These are phyloP conservation scores for Chrysosphaeria jannelii DNA, from an alignment of 2,329 filamentous ascomycete genomes.

Conservation along the genomic window DNA sequence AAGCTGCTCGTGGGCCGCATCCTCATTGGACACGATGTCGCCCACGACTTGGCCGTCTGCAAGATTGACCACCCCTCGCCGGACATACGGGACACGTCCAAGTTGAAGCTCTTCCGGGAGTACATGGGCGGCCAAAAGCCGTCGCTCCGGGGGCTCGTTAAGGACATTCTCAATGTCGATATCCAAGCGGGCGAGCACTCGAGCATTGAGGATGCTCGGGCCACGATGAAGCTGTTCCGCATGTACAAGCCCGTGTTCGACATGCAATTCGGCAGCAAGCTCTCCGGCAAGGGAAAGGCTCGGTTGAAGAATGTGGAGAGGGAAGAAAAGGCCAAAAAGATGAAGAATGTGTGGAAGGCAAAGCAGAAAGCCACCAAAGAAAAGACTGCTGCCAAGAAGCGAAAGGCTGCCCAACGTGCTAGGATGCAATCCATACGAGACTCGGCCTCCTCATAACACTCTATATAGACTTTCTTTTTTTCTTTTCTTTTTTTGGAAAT, in stretches of 20 bases:
- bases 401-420: no score
- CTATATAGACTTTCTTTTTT: no score
- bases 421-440: no score
- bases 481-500: no score
- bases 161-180: constrained; percentile 24
- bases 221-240: constrained; percentile 69
- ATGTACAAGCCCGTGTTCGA: constrained; percentile 67
- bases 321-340: not conserved
- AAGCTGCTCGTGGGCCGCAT: constrained; percentile 20
- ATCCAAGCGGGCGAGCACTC: constrained; percentile 35
- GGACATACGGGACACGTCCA: constrained; percentile 63
- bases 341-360: no score
- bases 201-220: constrained; percentile 52
- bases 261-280: constrained; percentile 41
- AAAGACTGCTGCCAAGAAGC: no score
- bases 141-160: constrained; percentile 26
- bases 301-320: not conserved
- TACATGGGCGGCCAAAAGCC: constrained; percentile 37
- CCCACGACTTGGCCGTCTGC: constrained; percentile 49
- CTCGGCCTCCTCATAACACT: no score
- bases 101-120: constrained; percentile 43
- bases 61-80: constrained; percentile 47
- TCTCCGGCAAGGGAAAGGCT: no score
- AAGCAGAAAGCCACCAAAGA: no score
- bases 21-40: constrained; percentile 57